Evolutionary conservation across 441 rosid genomes (phyloP), one percentile per base, ranked within the genome.

Genomic region (Pelargonium cotyledonis): DNA sequence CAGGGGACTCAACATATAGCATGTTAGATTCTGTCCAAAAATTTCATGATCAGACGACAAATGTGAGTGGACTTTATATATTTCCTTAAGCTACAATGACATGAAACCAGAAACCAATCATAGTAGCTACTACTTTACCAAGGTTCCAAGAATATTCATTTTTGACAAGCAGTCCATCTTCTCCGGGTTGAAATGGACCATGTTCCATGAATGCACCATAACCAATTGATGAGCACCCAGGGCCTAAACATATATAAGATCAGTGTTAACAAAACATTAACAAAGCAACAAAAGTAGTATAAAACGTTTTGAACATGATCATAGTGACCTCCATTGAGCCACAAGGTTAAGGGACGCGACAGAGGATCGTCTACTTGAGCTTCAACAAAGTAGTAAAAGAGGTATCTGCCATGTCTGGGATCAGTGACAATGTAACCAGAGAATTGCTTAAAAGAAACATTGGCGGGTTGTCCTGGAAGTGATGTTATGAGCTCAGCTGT

Each of bases 201-300:
- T 75, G 70, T 67, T 84, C 82, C 82, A 75, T 77, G 68, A 81
- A 81, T 21, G 83, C 79, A 15, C 83, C 83, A 64, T 63, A 78
- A n/a, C 85, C 85, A 66, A 81, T 72, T 9, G 85, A 81, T 61
- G 87, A 81, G 65, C 84, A 84, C 7, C 78, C 85, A 2, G 82
- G 81, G 6, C 85, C 85, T 76, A 66, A 14, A 40, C 43, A 40
- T 40, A 40, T 8, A 40, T 40, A 40, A 40, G 43, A 40, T 40
- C 7, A 40, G 2, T 21, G 26, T 70, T 9, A 38, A 29, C 31
- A 40, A 43, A 26, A 35, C 26, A 21, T 41, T 5, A 58, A 11
- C 58, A 9, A 41, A 8, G 0, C 7, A 0, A 3, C 43, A 9
- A 41, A 12, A 4, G 2, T 49, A 40, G 43, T n/a, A n/a, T 40